Evolutionary conservation across 1,284 basidiomycete species (phyloP), one percentile per base, ranked within the genome.

Genomic region (Cryptococcus sp.): DNA sequence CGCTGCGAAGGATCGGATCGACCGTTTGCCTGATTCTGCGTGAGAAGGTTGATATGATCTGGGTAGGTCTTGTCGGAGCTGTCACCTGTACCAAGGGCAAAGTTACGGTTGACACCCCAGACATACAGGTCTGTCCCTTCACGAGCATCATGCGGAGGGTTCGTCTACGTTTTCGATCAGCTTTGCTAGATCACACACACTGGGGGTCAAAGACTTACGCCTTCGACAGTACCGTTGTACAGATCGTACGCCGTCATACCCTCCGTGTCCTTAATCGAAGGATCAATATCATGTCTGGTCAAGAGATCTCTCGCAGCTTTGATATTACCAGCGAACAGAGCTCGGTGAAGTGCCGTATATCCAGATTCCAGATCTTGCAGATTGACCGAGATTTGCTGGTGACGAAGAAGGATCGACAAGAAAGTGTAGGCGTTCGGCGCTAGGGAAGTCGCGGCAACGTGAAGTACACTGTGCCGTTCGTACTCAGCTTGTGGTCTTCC

Each of bases 171-270:
- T 0, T 58, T 58, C 11, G 37, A 63, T 55, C 59, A 69, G 57
- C 61, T 60, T 34, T 7, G 19, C 5, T 6, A 37, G 1, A 4
- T 5, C 26, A 19, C n/a, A 38, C 3, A 22, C 17, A n/a, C 7
- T 4, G 10, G 26, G 10, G 10, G 26, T 29, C 26, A 10, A n/a
- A n/a, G 26, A 65, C 75, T 66, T 59, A 75, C 73, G 0, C 85
- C 87, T 58, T 86, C 84, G 34, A 96, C 81, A 0, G 92, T 95
- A 4, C 88, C 87, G 70, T 97, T 97, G 80, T 93, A 98, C 25
- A 99, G 79, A 70, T 99, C 95, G 64, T 94, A 94, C 0, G 93
- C 86, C 0, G 91, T 93, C 74, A 96, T 88, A 1, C 93, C 95
- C 70, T 98, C 95, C 39, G 81, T 74, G 70, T 99, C 96, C 75